A percentile compares a stretch with the other conserved stretches of the same genome.
Evolutionary conservation across 148 eudicot species (phyloP).

Genomic region (Amaranthus palmeri): DNA sequence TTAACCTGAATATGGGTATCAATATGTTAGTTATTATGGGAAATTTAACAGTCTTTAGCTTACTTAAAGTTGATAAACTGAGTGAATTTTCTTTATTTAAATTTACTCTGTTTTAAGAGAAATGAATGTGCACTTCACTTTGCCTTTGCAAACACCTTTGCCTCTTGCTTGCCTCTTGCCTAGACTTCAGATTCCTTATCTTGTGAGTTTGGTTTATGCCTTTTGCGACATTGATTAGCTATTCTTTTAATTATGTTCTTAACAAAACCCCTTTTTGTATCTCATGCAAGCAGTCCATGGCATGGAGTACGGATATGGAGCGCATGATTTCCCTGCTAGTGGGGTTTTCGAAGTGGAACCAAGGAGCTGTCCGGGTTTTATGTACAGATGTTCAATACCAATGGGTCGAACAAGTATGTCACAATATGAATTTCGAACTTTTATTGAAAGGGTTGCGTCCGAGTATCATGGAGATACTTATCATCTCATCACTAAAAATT

Average conservation of each 20-base stretch:
- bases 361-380: constrained; percentile 75
- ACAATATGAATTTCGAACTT: constrained; percentile 52
- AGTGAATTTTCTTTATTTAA: no score
- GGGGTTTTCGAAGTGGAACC: constrained; percentile 93
- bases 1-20: no score
- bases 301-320: constrained; percentile 89
- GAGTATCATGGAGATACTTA: constrained; percentile 89
- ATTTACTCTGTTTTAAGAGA: no score
- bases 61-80: no score
- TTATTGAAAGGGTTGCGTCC: constrained; percentile 58
- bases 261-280: background rate
- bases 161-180: background rate
- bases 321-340: constrained; percentile 70
- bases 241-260: background rate
- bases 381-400: constrained; percentile 57
- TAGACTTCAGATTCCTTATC: background rate
- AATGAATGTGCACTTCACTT: background rate
- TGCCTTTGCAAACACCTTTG: background rate
- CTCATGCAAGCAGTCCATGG: constrained; percentile 55
- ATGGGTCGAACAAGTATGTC: constrained; percentile 59
- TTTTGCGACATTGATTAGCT: background rate
- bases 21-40: no score
- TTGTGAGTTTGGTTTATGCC: background rate
- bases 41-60: no score
- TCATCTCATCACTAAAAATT: constrained; percentile 76